These are phyloP conservation scores for Phyllosticta paracitricarpa DNA, from an alignment of 2,329 filamentous ascomycete species.

Conservation along the genomic window DNA sequence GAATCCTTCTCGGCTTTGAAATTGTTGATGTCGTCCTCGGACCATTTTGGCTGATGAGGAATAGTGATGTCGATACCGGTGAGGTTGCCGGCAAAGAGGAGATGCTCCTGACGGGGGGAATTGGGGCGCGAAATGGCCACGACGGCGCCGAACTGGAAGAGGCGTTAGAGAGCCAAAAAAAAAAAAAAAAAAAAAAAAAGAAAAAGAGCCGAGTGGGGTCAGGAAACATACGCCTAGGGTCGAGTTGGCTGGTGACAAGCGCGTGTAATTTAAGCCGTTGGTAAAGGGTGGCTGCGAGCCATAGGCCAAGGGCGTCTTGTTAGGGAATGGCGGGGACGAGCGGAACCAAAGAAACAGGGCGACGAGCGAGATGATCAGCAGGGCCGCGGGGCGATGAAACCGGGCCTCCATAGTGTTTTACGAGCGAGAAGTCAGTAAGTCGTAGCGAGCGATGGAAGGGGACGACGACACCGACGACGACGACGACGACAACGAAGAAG, in stretches of 20 bases:
- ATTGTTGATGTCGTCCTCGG: slow-evolving; percentile 21
- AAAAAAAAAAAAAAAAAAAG: background rate
- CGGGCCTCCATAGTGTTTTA: slow-evolving; percentile 10
- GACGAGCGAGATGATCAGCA: slow-evolving; percentile 5
- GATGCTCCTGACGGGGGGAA: slow-evolving; percentile 24
- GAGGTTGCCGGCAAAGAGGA: slow-evolving; percentile 29
- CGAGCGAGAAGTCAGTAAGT: background rate
- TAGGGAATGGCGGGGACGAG: background rate
- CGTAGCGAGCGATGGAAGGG: background rate
- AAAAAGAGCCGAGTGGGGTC: background rate
- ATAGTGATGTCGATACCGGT: slow-evolving; percentile 29
- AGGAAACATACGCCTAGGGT: slow-evolving; percentile 15
- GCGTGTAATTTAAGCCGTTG: slow-evolving; percentile 7
- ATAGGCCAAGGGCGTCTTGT: background rate
- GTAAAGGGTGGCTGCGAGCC: slow-evolving; percentile 1
- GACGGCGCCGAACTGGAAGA: slow-evolving; percentile 28
- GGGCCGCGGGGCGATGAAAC: slow-evolving; percentile 6
- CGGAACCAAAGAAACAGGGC: slow-evolving; percentile 4
- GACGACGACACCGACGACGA: too few species aligned
- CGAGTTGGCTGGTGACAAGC: slow-evolving; percentile 14
- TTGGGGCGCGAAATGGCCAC: slow-evolving; percentile 27
- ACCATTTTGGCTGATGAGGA: slow-evolving; percentile 29
- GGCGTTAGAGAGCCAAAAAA: background rate
- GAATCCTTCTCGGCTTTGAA: slow-evolving; percentile 20
- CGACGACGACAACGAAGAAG: background rate